Conservation (phyloP, 768 basidiomycete genomes). For the Phlegmacium glaucopus region DNA sequence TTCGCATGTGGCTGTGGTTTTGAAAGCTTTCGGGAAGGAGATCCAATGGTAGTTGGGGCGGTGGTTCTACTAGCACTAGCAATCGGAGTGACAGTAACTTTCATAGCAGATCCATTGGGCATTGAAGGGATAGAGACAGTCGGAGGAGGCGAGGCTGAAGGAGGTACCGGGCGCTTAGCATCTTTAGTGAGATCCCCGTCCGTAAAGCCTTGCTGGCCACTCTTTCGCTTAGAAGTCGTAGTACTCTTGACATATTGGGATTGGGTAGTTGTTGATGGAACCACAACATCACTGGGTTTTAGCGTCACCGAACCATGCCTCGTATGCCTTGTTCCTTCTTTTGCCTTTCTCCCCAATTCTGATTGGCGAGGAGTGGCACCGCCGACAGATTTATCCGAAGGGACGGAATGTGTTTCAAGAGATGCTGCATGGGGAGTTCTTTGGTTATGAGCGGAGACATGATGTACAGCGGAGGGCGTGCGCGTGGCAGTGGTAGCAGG, state of each 20-base stretch:
- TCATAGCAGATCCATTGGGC: not conserved
- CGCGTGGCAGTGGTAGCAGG: too few relatives aligned
- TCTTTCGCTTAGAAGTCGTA: constrained; percentile 13
- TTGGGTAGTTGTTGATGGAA: not conserved
- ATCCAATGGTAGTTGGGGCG: not conserved
- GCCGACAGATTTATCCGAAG: constrained; percentile 35
- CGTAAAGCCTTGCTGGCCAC: constrained; percentile 34
- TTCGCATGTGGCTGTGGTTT: not conserved
- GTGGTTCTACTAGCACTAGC: not conserved
- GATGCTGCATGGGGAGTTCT: constrained; percentile 32
- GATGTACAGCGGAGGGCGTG: too few relatives aligned
- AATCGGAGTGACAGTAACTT: not conserved
- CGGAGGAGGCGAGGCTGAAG: not conserved
- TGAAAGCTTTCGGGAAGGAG: not conserved
- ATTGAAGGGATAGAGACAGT: too few relatives aligned
- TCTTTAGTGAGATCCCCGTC: constrained; percentile 69
- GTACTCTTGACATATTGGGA: constrained; percentile 3
- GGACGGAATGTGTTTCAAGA: constrained; percentile 37
- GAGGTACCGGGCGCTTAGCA: constrained; percentile 55
- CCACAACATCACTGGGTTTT: too few relatives aligned
- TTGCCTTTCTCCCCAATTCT: not conserved
- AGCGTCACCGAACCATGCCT: too few relatives aligned
- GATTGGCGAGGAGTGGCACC: too few relatives aligned
- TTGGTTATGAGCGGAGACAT: too few relatives aligned
- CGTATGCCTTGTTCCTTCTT: not conserved